These are phyloP conservation scores for Hypomyces perniciosus DNA, from an alignment of 2,329 filamentous ascomycete genomes.

Conservation along the genomic window DNA sequence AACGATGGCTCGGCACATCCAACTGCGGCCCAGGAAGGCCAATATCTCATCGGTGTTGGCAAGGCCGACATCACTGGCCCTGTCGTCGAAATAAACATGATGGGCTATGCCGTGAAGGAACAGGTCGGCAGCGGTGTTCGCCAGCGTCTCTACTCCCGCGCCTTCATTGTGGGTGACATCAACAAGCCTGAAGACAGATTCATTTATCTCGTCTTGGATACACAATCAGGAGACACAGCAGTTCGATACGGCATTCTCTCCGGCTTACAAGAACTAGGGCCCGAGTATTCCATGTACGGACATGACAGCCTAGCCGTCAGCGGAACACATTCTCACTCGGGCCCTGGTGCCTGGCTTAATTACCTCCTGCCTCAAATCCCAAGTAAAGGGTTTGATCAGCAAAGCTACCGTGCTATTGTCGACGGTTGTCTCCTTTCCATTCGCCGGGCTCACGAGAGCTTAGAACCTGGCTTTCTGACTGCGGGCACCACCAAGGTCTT, in stretches of 20 bases:
- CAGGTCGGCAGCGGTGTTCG: constrained; percentile 80
- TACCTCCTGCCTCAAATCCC: constrained; percentile 87
- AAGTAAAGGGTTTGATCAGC: constrained; percentile 75
- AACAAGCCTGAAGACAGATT: constrained; percentile 63
- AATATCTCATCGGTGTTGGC: constrained; percentile 47
- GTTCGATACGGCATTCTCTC: constrained; percentile 77
- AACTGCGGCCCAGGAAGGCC: constrained; percentile 6
- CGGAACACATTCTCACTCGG: constrained; percentile 85
- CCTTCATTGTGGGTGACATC: constrained; percentile 75
- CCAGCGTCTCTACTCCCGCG: constrained; percentile 77
- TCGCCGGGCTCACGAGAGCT: constrained; percentile 62
- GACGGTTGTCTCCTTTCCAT: constrained; percentile 77
- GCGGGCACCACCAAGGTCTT: constrained; percentile 56
- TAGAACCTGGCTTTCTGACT: constrained; percentile 55
- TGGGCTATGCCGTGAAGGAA: constrained; percentile 75
- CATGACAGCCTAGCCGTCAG: constrained; percentile 81
- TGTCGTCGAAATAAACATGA: constrained; percentile 83
- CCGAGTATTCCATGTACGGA: constrained; percentile 63
- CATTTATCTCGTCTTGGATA: constrained; percentile 82
- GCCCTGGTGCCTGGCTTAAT: constrained; percentile 86
- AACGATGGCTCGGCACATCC: background rate
- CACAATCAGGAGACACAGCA: constrained; percentile 78
- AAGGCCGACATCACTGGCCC: constrained; percentile 58
- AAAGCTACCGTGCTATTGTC: constrained; percentile 82
- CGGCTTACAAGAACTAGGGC: constrained; percentile 60